phyloP scores from a whole-genome alignment of 257 asterid species.

The Orobanche coerulescens region DNA sequence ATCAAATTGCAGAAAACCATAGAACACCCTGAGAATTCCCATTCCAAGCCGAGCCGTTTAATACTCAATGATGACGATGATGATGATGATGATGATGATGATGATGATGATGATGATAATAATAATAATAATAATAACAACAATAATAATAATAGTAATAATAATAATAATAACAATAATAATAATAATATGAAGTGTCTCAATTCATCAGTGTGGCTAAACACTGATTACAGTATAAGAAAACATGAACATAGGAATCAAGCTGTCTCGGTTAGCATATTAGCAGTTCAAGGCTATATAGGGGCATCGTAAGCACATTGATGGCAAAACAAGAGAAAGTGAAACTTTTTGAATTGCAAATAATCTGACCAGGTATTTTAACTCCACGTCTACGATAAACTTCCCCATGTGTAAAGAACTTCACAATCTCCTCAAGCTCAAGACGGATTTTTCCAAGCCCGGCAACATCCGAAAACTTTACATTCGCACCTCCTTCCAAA shows the following conservation, averaged over 20 bases:
- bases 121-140: no score
- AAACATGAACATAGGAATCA: not conserved
- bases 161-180: no score
- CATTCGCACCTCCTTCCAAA: conserved; percentile 76
- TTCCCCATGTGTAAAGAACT: conserved; percentile 97
- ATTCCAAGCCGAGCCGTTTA: no score
- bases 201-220: not conserved
- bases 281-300: not conserved
- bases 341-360: conserved; percentile 8
- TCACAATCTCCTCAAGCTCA: conserved; percentile 97
- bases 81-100: no score
- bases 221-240: conserved; percentile 6
- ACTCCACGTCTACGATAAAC: conserved; percentile 95
- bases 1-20: no score
- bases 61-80: no score
- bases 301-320: not conserved
- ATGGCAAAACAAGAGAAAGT: conserved; percentile 12
- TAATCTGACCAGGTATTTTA: conserved; percentile 77
- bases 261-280: not conserved
- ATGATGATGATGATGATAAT: no score
- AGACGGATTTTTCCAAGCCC: conserved; percentile 94
- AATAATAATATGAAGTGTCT: no score
- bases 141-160: no score
- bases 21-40: no score
- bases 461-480: conserved; percentile 90